phyloP scores from a whole-genome alignment of 441 rosid species.

The Mallotus repandus region DNA sequence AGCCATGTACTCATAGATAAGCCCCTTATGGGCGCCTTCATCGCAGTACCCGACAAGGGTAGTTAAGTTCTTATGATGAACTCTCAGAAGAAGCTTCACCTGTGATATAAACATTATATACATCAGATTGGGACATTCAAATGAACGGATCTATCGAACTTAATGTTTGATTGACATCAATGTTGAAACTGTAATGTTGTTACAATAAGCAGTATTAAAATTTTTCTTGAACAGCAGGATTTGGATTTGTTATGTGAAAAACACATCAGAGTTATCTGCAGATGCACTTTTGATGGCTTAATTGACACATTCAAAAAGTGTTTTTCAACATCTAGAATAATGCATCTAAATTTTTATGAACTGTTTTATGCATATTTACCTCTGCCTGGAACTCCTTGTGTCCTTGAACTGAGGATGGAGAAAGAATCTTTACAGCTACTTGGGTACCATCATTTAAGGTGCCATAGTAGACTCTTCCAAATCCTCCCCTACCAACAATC shows the following conservation, averaged over 20 bases:
- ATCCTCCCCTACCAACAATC: constrained; percentile 35
- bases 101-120: not conserved
- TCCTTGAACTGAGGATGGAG: constrained; percentile 33
- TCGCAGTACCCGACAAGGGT: constrained; percentile 53
- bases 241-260: no score
- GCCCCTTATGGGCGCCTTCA: constrained; percentile 39
- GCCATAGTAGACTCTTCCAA: constrained; percentile 36
- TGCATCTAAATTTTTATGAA: no score
- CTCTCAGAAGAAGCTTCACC: constrained; percentile 46
- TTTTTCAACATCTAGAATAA: no score
- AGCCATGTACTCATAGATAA: constrained; percentile 56
- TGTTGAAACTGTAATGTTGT: no score
- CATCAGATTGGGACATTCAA: not conserved
- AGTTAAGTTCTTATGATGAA: constrained; percentile 59
- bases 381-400: constrained; percentile 31
- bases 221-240: no score
- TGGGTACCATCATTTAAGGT: constrained; percentile 20
- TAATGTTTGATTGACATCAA: no score
- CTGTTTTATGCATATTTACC: constrained; percentile 10
- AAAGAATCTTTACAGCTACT: constrained; percentile 42
- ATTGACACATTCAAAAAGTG: no score
- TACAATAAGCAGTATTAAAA: no score
- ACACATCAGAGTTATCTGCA: not conserved
- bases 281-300: no score
- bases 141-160: not conserved